phyloP scores from a whole-genome alignment of 2,329 filamentous ascomycete species.

The Simplicillium aogashimaense region DNA sequence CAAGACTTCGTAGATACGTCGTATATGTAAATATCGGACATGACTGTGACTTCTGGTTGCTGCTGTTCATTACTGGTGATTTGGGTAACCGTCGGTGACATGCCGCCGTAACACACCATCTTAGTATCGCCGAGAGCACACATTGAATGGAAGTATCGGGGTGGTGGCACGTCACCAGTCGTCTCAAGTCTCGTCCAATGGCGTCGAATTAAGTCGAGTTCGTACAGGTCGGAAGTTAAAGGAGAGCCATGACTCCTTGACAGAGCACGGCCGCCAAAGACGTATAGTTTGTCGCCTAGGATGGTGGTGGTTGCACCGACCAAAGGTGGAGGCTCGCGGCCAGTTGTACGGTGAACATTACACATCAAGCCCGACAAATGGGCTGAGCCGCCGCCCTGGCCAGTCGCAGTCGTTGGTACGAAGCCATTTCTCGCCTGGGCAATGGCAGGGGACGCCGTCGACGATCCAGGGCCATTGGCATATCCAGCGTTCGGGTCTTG shows the following conservation, averaged over 20 bases:
- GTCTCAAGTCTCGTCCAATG: constrained; percentile 91
- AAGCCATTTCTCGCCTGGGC: constrained; percentile 20
- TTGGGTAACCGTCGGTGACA: constrained; percentile 67
- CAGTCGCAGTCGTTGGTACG: too few relatives aligned
- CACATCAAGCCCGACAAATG: constrained; percentile 60
- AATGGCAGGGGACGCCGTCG: constrained; percentile 45
- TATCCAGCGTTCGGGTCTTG: constrained; percentile 13
- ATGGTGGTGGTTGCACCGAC: constrained; percentile 95
- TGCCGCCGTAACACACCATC: constrained; percentile 94
- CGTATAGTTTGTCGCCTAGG: constrained; percentile 89
- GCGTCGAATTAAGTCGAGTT: constrained; percentile 79
- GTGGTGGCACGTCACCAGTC: constrained; percentile 74
- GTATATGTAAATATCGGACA: constrained; percentile 97
- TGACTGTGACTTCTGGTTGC: constrained; percentile 83
- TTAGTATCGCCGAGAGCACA: constrained; percentile 91
- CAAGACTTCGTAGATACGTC: constrained; percentile 75
- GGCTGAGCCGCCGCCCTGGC: constrained; percentile 30
- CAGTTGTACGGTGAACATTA: constrained; percentile 76
- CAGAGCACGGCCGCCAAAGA: constrained; percentile 84
- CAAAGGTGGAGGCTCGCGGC: constrained; percentile 78
- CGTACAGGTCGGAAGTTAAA: constrained; percentile 84
- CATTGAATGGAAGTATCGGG: constrained; percentile 94
- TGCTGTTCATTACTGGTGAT: constrained; percentile 36
- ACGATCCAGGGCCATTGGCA: constrained; percentile 40
- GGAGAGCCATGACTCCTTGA: constrained; percentile 72